A percentile compares a stretch with the other conserved stretches of the same genome.
phyloP scores from a whole-genome alignment of 257 asterid species.

The Capsicum chinense region DNA sequence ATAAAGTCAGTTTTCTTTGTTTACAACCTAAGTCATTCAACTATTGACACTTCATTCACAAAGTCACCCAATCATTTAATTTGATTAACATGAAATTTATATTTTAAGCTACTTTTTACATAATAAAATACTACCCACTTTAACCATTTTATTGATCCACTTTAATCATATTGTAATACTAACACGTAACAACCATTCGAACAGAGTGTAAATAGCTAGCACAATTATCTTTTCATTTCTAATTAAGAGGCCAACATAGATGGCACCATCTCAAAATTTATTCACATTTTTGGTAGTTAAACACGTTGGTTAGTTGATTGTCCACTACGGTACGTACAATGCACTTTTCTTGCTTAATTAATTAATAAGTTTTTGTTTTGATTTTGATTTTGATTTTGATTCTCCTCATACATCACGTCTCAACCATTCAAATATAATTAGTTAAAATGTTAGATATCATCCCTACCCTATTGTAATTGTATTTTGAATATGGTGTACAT shows the following conservation, averaged over 20 bases:
- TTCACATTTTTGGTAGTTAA: background rate
- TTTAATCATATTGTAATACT: too few relatives aligned
- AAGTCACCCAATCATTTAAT: background rate
- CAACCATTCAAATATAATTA: background rate
- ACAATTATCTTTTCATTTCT: background rate
- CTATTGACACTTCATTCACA: background rate
- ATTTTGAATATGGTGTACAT: background rate
- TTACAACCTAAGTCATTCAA: background rate
- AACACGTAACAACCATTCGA: background rate
- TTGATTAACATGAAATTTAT: too few relatives aligned
- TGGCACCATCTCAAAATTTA: background rate
- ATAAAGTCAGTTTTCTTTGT: background rate
- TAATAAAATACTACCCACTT: background rate
- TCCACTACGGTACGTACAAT: background rate
- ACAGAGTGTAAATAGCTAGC: background rate
- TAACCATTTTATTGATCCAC: background rate
- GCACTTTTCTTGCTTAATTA: background rate
- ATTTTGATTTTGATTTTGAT: background rate
- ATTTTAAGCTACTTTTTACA: background rate
- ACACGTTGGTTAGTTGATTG: conserved; percentile 1
- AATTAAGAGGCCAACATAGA: background rate
- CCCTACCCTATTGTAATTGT: background rate
- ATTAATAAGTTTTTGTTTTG: background rate
- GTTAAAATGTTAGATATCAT: background rate
- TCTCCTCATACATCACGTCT: background rate